Conservation (phyloP, 305 asterid species). For the Striga hermonthica region DNA sequence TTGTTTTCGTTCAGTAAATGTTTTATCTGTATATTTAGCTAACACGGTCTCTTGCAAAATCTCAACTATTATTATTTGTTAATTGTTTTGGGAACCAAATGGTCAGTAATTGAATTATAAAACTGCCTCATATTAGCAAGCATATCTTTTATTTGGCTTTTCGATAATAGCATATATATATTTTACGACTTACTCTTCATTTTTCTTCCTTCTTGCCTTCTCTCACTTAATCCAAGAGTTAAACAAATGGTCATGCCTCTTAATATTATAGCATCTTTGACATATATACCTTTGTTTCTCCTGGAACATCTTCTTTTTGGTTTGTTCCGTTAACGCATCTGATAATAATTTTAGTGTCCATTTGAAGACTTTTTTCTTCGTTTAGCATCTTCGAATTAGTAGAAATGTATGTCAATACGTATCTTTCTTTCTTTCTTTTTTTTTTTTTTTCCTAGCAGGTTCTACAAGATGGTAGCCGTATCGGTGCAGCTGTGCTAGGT, state of each 20-base stretch:
- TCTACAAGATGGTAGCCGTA: conserved; percentile 66
- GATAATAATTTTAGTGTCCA: conserved; percentile 1
- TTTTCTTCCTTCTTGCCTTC: not conserved
- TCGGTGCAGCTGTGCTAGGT: conserved; percentile 98
- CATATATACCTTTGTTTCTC: no score
- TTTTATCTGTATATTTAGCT: conserved; percentile 16
- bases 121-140: not conserved
- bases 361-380: not conserved
- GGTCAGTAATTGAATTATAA: not conserved
- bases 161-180: not conserved
- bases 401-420: conserved; percentile 7
- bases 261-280: no score
- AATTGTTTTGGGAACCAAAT: not conserved
- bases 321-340: conserved; percentile 24
- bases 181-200: not conserved
- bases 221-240: conserved; percentile 7
- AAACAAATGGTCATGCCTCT: no score
- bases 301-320: not conserved
- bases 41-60: conserved; percentile 3
- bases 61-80: not conserved
- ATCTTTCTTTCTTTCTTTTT: conserved; percentile 16
- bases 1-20: no score
- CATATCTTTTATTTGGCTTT: not conserved
- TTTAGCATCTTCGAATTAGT: conserved; percentile 1
- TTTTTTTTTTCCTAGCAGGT: conserved; percentile 47